Conservation (phyloP, 2,329 filamentous ascomycete species). For the Hortaea werneckii region DNA sequence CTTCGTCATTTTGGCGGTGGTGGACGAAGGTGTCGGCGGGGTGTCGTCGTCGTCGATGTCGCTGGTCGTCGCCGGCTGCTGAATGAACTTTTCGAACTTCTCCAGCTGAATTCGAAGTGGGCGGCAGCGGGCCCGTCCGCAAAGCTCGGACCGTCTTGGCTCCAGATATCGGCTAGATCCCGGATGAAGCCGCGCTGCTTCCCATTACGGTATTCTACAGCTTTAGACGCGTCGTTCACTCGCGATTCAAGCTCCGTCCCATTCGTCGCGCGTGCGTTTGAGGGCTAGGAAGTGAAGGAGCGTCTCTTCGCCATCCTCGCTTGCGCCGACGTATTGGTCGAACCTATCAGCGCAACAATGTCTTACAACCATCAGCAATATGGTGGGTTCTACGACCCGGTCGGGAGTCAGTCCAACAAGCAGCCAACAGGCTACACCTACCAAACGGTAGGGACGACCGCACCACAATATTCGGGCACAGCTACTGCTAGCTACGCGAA, state of each 20-base stretch:
- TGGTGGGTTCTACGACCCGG: slow-evolving; percentile 23
- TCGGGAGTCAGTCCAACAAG: slow-evolving; percentile 19
- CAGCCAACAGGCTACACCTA: slow-evolving; percentile 14
- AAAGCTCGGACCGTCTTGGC: slow-evolving; percentile 1
- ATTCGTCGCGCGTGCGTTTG: too few relatives aligned
- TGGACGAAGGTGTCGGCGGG: slow-evolving; percentile 8
- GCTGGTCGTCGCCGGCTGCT: background rate
- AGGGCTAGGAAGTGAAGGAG: too few relatives aligned
- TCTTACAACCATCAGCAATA: slow-evolving; percentile 16
- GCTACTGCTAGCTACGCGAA: slow-evolving; percentile 3
- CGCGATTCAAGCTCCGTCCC: too few relatives aligned
- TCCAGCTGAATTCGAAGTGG: slow-evolving; percentile 1
- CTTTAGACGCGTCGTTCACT: too few relatives aligned
- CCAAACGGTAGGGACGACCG: slow-evolving; percentile 8
- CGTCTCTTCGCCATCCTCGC: too few relatives aligned
- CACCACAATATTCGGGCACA: slow-evolving; percentile 1
- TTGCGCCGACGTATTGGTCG: too few relatives aligned
- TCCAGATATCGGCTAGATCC: background rate
- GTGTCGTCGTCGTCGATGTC: slow-evolving; percentile 15
- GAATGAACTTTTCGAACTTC: slow-evolving; percentile 2
- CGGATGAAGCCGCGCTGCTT: too few relatives aligned
- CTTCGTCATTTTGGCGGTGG: slow-evolving; percentile 56
- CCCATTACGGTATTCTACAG: too few relatives aligned
- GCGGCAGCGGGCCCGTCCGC: background rate
- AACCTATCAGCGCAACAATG: background rate